phyloP scores from a whole-genome alignment of 129 eudicot genomes.

The Lonicera japonica region DNA sequence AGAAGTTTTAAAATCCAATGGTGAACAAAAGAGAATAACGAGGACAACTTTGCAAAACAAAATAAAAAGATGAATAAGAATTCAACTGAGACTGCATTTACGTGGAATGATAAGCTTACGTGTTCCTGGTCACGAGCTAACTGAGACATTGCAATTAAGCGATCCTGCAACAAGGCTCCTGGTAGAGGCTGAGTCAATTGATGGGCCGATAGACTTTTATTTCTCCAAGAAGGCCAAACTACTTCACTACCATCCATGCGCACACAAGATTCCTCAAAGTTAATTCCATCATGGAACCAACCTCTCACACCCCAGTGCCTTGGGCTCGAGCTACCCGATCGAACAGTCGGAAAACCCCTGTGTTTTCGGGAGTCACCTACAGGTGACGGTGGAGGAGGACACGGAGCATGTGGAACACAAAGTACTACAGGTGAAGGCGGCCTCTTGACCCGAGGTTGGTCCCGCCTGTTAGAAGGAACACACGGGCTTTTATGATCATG shows the following conservation, averaged over 20 bases:
- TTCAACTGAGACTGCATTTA: neutral
- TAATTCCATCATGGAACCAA: slow-evolving; percentile 80
- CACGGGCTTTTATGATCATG: slow-evolving; percentile 85
- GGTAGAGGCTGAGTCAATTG: slow-evolving; percentile 70
- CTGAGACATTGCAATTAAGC: slow-evolving; percentile 78
- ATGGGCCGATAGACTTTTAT: slow-evolving; percentile 66
- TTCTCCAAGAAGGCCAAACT: slow-evolving; percentile 94
- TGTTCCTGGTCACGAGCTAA: slow-evolving; percentile 88
- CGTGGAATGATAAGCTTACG: slow-evolving; percentile 20
- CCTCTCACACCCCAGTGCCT: slow-evolving; percentile 95
- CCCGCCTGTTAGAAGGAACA: slow-evolving; percentile 80
- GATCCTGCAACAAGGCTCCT: slow-evolving; percentile 80
- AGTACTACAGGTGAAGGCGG: slow-evolving; percentile 98
- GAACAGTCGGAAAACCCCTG: slow-evolving; percentile 87
- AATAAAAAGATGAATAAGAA: neutral
- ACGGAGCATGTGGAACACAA: slow-evolving; percentile 85
- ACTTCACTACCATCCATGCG: slow-evolving; percentile 76
- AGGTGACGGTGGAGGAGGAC: slow-evolving; percentile 67
- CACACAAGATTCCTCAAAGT: slow-evolving; percentile 64
- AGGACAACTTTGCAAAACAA: too few species aligned
- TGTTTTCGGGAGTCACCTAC: slow-evolving; percentile 72
- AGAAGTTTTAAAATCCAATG: too few species aligned
- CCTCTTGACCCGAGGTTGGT: slow-evolving; percentile 72
- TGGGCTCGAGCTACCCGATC: slow-evolving; percentile 99
- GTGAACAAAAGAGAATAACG: too few species aligned